phyloP scores from a whole-genome alignment of 2,329 filamentous ascomycete genomes.

The Penicillium sp. region DNA sequence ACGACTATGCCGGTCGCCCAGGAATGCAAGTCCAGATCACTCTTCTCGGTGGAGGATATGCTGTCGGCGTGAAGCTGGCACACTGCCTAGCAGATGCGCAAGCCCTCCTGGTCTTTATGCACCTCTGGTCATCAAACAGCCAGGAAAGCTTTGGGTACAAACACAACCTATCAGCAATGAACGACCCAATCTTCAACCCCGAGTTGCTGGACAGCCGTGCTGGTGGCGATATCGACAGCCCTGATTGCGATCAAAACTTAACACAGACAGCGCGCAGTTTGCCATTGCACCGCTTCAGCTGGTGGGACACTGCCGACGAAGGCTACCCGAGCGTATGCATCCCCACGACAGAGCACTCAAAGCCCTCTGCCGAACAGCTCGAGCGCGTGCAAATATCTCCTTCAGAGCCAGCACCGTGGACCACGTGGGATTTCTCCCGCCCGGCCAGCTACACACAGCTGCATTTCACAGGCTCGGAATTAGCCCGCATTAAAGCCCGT shows the following conservation, averaged over 20 bases:
- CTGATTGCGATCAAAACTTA: not conserved
- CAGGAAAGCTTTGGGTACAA: constrained; percentile 35
- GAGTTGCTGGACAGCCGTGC: not conserved
- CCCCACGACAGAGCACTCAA: constrained; percentile 7
- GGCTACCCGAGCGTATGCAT: not conserved
- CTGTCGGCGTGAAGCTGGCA: constrained; percentile 45
- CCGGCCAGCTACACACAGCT: not conserved
- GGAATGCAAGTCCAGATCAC: constrained; percentile 42
- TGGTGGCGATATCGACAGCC: constrained; percentile 2
- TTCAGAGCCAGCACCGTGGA: constrained; percentile 3
- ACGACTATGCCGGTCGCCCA: not conserved
- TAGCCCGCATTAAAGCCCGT: not conserved
- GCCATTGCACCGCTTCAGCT: constrained; percentile 6
- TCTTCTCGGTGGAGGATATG: constrained; percentile 44
- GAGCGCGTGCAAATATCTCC: not conserved
- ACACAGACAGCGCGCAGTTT: not conserved
- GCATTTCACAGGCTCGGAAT: not conserved
- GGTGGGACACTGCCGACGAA: constrained; percentile 1
- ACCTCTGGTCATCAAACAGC: constrained; percentile 43
- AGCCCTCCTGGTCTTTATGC: constrained; percentile 47
- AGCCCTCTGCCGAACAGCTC: not conserved
- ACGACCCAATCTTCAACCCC: constrained; percentile 1
- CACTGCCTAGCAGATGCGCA: constrained; percentile 52
- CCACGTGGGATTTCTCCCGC: constrained; percentile 3
- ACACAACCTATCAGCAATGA: not conserved